Percentiles rank a stretch among this genome's conserved stretches.
Evolutionary conservation across 306 rosid species (phyloP).

Genomic region (Castanea sativa): DNA sequence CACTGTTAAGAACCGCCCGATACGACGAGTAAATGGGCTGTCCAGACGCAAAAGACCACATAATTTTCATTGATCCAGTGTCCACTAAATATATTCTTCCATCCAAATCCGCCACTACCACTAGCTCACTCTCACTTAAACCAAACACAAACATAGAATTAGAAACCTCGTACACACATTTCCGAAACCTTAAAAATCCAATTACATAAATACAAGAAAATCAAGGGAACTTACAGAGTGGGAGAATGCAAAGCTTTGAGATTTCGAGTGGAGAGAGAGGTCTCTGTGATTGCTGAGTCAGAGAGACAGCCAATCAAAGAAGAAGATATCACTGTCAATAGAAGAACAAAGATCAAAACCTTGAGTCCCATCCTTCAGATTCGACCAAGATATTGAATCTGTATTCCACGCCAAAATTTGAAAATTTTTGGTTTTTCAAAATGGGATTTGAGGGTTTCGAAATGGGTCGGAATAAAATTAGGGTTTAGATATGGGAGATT

Average conservation of each 20-base stretch:
- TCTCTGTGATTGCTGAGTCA: constrained; percentile 7
- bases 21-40: constrained; percentile 54
- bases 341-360: constrained; percentile 11
- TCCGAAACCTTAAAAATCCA: not conserved
- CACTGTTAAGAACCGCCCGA: constrained; percentile 34
- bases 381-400: not conserved
- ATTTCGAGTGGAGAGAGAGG: not conserved
- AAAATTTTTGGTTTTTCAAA: too few relatives aligned
- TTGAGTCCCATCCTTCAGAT: constrained; percentile 21
- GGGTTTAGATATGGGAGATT: too few relatives aligned
- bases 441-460: too few relatives aligned
- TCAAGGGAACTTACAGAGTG: constrained; percentile 12
- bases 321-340: constrained; percentile 5
- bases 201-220: not conserved
- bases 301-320: constrained; percentile 6
- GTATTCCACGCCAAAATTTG: too few relatives aligned
- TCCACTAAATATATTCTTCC: constrained; percentile 66
- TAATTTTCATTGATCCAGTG: constrained; percentile 32
- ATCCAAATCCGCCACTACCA: constrained; percentile 51
- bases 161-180: not conserved
- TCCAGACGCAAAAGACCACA: constrained; percentile 75
- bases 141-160: not conserved
- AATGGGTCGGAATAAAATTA: too few relatives aligned
- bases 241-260: constrained; percentile 14
- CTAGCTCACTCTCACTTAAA: not conserved